Evolutionary conservation across 768 basidiomycete genomes (phyloP).

Genomic region (Pholiota molesta): DNA sequence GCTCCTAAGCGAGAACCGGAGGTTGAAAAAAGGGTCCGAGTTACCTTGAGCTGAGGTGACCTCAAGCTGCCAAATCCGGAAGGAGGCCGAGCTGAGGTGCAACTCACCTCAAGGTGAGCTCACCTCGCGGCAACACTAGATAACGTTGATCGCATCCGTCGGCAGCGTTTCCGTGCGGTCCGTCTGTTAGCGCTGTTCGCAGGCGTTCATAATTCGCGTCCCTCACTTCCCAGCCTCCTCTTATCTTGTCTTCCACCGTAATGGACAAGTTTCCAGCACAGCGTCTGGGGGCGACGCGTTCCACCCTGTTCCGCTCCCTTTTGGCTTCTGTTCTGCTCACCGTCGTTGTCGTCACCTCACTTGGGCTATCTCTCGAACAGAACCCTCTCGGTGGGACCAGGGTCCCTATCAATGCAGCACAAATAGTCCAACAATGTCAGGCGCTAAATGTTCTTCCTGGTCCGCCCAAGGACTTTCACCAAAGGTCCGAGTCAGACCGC

Average conservation of each 20-base stretch:
- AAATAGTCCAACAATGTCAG: slow-evolving; percentile 55
- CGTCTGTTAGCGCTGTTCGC: slow-evolving; percentile 3
- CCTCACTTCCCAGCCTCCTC: neutral
- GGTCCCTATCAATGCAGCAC: slow-evolving; percentile 40
- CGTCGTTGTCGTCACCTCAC: slow-evolving; percentile 27
- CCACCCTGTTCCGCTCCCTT: slow-evolving; percentile 23
- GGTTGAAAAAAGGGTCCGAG: too few relatives aligned
- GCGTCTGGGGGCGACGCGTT: slow-evolving; percentile 15
- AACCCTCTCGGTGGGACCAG: slow-evolving; percentile 16
- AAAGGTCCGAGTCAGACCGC: slow-evolving; percentile 56
- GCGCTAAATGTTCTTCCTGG: slow-evolving; percentile 48
- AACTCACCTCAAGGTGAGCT: too few relatives aligned
- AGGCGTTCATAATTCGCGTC: slow-evolving; percentile 1
- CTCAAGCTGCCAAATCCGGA: too few relatives aligned
- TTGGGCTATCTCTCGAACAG: slow-evolving; percentile 27
- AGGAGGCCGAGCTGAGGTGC: too few relatives aligned
- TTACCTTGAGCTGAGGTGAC: too few relatives aligned
- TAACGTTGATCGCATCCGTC: slow-evolving; percentile 3
- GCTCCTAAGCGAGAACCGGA: too few relatives aligned
- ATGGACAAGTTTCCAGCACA: slow-evolving; percentile 40
- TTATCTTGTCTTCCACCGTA: slow-evolving; percentile 10
- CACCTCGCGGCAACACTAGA: too few relatives aligned
- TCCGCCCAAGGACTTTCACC: slow-evolving; percentile 44
- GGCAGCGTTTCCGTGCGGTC: slow-evolving; percentile 8
- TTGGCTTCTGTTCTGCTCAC: slow-evolving; percentile 28